Evolutionary conservation across 1,284 basidiomycete genomes (phyloP).

Genomic region (Coniferiporia sulphurascens): DNA sequence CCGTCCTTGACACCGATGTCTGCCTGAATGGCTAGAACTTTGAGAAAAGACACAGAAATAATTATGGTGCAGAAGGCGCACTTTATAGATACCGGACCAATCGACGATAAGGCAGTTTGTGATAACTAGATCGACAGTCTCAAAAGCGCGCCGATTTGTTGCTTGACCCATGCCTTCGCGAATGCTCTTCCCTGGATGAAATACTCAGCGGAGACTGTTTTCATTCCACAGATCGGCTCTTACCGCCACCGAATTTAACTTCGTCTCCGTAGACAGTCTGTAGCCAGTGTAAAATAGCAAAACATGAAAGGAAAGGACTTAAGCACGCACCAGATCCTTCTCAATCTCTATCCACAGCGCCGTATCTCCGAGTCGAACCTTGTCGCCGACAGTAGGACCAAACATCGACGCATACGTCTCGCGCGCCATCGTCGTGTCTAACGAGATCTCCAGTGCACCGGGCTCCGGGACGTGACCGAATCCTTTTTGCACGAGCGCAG

Average conservation of each 20-base stretch:
- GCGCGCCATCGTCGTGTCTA: slow-evolving; percentile 52
- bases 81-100: slow-evolving; percentile 95
- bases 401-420: slow-evolving; percentile 87
- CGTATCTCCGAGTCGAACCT: slow-evolving; percentile 86
- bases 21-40: slow-evolving; percentile 49
- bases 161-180: slow-evolving; percentile 98
- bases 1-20: slow-evolving; percentile 93
- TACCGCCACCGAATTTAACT: slow-evolving; percentile 95
- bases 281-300: slow-evolving; percentile 1
- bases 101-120: slow-evolving; percentile 95
- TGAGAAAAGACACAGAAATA: slow-evolving; percentile 1
- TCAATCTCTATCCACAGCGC: slow-evolving; percentile 93
- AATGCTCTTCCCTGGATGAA: slow-evolving; percentile 73
- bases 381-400: slow-evolving; percentile 91
- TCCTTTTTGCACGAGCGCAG: slow-evolving; percentile 41
- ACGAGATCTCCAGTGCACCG: slow-evolving; percentile 41
- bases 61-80: slow-evolving; percentile 23
- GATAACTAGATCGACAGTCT: slow-evolving; percentile 87
- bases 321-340: slow-evolving; percentile 62
- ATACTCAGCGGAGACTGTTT: slow-evolving; percentile 5
- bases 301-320: background rate
- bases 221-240: slow-evolving; percentile 18
- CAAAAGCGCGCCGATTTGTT: slow-evolving; percentile 60
- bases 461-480: slow-evolving; percentile 65
- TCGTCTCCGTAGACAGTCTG: slow-evolving; percentile 89